Evolutionary conservation across 768 basidiomycete genomes (phyloP).

Genomic region (Plicaturopsis crispa): DNA sequence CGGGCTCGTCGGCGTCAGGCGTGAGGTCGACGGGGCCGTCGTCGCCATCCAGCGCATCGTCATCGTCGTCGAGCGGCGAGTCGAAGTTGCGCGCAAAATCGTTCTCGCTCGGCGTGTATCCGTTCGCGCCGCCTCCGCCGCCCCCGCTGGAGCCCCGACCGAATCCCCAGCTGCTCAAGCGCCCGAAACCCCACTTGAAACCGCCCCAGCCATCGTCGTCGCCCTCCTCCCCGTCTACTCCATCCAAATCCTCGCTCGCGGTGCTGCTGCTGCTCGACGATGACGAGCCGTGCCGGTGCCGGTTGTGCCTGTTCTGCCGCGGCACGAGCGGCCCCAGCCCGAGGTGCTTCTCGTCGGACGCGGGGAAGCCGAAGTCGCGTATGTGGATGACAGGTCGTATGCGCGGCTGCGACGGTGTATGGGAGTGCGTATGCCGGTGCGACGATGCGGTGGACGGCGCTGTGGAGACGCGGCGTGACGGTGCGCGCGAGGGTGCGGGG

Average conservation of each 20-base stretch:
- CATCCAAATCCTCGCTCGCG: constrained; percentile 6
- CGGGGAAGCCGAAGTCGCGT: constrained; percentile 41
- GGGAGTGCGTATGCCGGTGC: too few species aligned
- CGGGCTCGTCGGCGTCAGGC: constrained; percentile 28
- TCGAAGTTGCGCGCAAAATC: constrained; percentile 46
- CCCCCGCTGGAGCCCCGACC: constrained; percentile 10
- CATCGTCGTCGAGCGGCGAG: constrained; percentile 15
- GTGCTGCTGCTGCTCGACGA: too few species aligned
- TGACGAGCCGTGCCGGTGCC: too few species aligned
- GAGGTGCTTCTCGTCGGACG: constrained; percentile 33
- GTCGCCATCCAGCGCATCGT: constrained; percentile 17
- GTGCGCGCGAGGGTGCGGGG: constrained; percentile 41
- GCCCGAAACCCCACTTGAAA: constrained; percentile 36
- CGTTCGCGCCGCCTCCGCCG: constrained; percentile 6
- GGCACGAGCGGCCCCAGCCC: constrained; percentile 35
- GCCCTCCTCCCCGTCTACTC: constrained; percentile 20
- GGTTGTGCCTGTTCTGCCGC: constrained; percentile 25
- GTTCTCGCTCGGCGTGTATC: constrained; percentile 25
- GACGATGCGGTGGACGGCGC: constrained; percentile 26
- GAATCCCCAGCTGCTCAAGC: constrained; percentile 31
- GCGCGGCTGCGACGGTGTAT: too few species aligned
- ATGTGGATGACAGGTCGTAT: constrained; percentile 37
- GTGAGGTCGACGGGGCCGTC: constrained; percentile 17
- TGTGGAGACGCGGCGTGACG: constrained; percentile 24
- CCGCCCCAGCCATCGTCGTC: constrained; percentile 24